phyloP scores from a whole-genome alignment of 352 stramenopile species.

The Phytophthora syringae region DNA sequence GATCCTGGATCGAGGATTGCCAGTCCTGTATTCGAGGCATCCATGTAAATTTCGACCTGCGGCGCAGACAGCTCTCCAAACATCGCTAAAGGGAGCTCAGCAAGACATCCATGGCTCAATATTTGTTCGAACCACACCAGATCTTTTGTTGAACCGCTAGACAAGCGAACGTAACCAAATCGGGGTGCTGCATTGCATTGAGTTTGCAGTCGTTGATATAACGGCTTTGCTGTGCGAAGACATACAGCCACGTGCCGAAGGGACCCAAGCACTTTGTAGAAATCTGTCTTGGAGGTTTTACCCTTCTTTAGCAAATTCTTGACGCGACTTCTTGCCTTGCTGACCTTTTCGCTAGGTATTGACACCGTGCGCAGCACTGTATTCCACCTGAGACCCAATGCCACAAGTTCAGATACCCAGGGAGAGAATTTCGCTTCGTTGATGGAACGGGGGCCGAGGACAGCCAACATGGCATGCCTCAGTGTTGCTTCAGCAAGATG shows the following conservation, averaged over 20 bases:
- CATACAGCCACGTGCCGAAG: conserved; percentile 34
- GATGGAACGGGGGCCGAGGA: no score
- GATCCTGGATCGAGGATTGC: not conserved
- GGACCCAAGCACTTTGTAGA: conserved; percentile 27
- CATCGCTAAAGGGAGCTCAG: not conserved
- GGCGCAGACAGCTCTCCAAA: not conserved
- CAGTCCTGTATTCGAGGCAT: not conserved
- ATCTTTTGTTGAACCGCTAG: not conserved
- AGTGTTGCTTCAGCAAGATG: conserved; percentile 16
- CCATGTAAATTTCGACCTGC: conserved; percentile 7
- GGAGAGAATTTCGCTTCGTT: conserved; percentile 34
- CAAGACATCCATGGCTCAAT: not conserved
- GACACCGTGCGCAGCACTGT: conserved; percentile 10
- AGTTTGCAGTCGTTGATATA: conserved; percentile 21
- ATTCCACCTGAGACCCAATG: conserved; percentile 25
- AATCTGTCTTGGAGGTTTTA: no score
- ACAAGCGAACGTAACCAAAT: conserved; percentile 7
- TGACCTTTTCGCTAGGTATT: conserved; percentile 29
- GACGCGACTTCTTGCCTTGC: conserved; percentile 6
- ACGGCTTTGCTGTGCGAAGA: conserved; percentile 18
- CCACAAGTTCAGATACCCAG: conserved; percentile 1
- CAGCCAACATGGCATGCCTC: conserved; percentile 38
- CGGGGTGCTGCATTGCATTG: not conserved
- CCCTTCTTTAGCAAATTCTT: not conserved
- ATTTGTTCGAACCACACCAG: not conserved